Base-by-base conservation (phyloP, 2,329 filamentous ascomycete genomes). In the Epichloe coenophiala region DNA sequence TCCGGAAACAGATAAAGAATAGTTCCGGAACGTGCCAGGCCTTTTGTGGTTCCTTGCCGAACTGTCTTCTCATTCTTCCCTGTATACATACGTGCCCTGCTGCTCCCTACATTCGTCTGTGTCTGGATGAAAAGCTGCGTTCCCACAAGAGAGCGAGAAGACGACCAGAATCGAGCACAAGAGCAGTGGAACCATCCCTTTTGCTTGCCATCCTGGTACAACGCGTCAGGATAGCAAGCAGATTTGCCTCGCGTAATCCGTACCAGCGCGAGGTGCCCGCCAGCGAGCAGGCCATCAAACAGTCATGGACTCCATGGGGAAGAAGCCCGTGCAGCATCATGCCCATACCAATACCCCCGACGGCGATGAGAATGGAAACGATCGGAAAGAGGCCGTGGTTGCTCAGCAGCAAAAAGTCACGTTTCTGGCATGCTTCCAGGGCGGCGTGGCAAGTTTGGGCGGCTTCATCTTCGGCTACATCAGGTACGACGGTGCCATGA, bases 391-490 rank as follows among this genome's bases (percentile, higher is more conserved):
- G 5, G 21, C 36, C 15, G n/a, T 39, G 11, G 36, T 53, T 13
- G 37, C 45, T 9, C 23, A 55, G 41, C 1, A 17, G 1, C 48
- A 68, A 45, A 63, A 57, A 27, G 50, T 70, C 38, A 74, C 71
- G 37, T 52, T 67, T 36, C 52, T 70, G 9, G 72, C 74, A n/a
- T 61, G 69, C 56, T 65, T 74, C 51, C 65, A 79, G 35, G 76
- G 75, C 35, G 58, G 67, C 3, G 69, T 77, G 38, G 74, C 75
- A 53, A 77, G 73, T 54, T 71, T 78, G 50, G 75, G 76, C 56
- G 71, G 77, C 48, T 73, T 80, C 66, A 75, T 79, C 60, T 79
- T 79, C 54, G 76, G 77, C 6, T 77, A 78, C 65, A 65, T 74
- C 60, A 71, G 73, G 75, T 77, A 67, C 23, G 23, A 27, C 23